Percentiles rank a stretch among this genome's conserved stretches.
phyloP scores from a whole-genome alignment of 1,284 basidiomycete species.

The Bondarzewia mesenterica region DNA sequence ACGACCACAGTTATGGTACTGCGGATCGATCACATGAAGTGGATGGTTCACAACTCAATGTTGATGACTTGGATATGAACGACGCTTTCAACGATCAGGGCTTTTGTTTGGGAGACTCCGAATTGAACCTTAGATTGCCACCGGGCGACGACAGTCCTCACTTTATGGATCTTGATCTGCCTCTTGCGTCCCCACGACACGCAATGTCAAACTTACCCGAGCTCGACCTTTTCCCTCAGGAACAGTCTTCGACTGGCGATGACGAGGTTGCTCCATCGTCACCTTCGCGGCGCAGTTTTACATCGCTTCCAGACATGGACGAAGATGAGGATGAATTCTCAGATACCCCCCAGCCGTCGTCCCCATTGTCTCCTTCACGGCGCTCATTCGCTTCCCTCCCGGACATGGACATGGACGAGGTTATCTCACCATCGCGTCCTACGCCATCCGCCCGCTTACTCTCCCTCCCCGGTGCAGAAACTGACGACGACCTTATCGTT shows the following conservation, averaged over 20 bases:
- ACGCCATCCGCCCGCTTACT: constrained; percentile 13
- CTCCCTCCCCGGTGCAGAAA: constrained; percentile 30
- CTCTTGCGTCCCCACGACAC: not conserved
- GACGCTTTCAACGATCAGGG: not conserved
- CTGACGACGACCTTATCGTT: constrained; percentile 27
- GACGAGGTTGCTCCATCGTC: constrained; percentile 5
- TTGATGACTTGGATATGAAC: not conserved
- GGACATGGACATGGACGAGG: constrained; percentile 15
- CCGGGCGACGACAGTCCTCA: not conserved
- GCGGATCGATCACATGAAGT: not conserved
- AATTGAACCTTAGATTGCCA: not conserved
- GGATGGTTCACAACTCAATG: not conserved
- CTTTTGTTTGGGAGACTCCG: not conserved
- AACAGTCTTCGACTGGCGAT: not conserved
- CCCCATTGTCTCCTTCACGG: constrained; percentile 26
- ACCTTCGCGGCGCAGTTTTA: constrained; percentile 2
- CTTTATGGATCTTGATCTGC: not conserved
- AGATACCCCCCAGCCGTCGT: not conserved
- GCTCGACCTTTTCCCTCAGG: not conserved
- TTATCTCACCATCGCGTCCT: constrained; percentile 6
- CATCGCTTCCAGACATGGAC: constrained; percentile 3
- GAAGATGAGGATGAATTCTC: constrained; percentile 5
- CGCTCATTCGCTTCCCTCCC: constrained; percentile 23
- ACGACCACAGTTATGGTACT: not conserved
- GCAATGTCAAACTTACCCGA: not conserved